Evolutionary conservation across 306 rosid species (phyloP), one percentile per base, ranked within the genome.

Genomic region (Erythrophleum fordii): DNA sequence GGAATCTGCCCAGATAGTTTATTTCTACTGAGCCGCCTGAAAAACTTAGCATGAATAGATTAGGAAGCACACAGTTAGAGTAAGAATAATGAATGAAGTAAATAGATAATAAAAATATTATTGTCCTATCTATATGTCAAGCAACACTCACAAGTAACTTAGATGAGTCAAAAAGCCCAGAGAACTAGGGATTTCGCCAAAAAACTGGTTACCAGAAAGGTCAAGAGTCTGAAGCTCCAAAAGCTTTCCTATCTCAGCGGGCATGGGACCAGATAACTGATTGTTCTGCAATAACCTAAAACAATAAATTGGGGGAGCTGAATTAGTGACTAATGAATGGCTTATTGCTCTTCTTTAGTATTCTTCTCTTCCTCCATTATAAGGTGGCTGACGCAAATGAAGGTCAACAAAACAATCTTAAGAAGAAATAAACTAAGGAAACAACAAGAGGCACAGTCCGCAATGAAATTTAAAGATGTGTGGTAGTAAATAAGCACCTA

Each of bases 21-120:
- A 84, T 95, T 93, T 86, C 84, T 87, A 89, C 87, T 87, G 29
- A 95, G 97, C 94, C 92, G 88, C 94, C 99, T 93, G 99, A 87
- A 90, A 87, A 88, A 86, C 88, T 93, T 91, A 89, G 85, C 89
- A 85, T 83, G 82, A 81, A 52, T 69, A 88, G 76, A 73, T 73
- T 84, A 87, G 83, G 75, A 72, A 62, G 83, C 62, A 26, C 56
- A 52, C 69, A 80, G 53, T 78, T 72, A 82, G 86, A 91, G 81
- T 46, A 80, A 86, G 64, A 45, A 49, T 18, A 69, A 28, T 61
- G 79, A 46, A 58, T 77, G 67, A 44, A 65, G 41, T 11, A 67
- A 46, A 69, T n/a, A 76, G 69, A 37, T 29, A 34, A 66, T 29
- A 23, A 73, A 41, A 83, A 79, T 37, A 67, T 12, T 48, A 44